Base-by-base conservation (phyloP, 2,329 filamentous ascomycete genomes). In the Microascus cirrosus region DNA sequence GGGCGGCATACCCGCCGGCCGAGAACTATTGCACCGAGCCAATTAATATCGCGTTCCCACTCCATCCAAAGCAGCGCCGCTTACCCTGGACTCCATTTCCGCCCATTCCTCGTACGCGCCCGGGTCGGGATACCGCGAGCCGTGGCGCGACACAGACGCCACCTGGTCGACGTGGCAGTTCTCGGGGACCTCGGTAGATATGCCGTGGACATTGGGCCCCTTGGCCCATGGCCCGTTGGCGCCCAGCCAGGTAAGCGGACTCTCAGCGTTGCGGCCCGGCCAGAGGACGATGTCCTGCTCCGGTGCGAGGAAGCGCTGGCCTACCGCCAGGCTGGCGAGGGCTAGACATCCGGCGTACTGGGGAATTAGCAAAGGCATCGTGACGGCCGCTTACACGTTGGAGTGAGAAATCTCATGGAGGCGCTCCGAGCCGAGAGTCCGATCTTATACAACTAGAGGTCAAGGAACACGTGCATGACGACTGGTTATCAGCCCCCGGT, bases 91-190 rank as follows among this genome's bases (percentile, higher is more conserved):
- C 50, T 73, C 68, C 69, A 80, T 73, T 4, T 71, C 70, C 1
- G 74, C 67, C 84, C 84, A 87, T 53, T 75, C 74, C 5, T 71
- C 69, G 60, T 85, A 85, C 5, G 84, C 82, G 3, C 82, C 81
- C 1, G 70, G 70, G 61, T 86, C 84, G 0, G 83, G 83, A 63
- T 80, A 87, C 50, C 83, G 74, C 50, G 81, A 84, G 20, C 84
- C 84, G 70, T 86, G 84, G 20, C 83, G 77, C 1, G 76, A 74
- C 36, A 83, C 70, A 60, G 83, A 85, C 5, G 80, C 79, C 2
- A 79, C 82, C 63, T 83, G 77, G 59, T 86, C 81, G 3, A 87
- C 77, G 11, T 70, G 71, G 65, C 84, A 87, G 51, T 76, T 73
- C 1, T 77, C 71, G 0, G 83, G 83, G 1, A 81, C 71, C 3